These are phyloP conservation scores for Vairimorpha apis DNA, from an alignment of 371 early-diverging fungal genomes.

Conservation along the genomic window DNA sequence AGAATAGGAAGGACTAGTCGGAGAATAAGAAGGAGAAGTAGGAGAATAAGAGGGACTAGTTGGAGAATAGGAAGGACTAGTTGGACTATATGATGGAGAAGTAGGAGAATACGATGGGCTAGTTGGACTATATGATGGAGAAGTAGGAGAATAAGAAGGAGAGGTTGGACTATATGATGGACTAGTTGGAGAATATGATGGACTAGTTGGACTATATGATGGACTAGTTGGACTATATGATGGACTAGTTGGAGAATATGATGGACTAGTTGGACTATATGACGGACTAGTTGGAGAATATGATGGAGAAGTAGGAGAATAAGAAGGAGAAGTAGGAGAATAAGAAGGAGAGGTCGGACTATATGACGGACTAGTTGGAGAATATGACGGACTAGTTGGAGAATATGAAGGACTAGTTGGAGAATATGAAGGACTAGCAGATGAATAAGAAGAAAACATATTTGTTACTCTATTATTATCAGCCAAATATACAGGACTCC, in stretches of 20 bases:
- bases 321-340: conserved; percentile 48
- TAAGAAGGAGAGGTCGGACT: conserved; percentile 74
- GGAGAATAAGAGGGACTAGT: conserved; percentile 65
- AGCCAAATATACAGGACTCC: conserved; percentile 30
- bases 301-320: conserved; percentile 63
- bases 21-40: conserved; percentile 66
- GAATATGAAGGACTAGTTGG: conserved; percentile 48
- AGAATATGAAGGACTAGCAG: conserved; percentile 70
- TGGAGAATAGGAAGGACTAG: conserved; percentile 70
- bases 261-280: conserved; percentile 63
- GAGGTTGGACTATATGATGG: conserved; percentile 1
- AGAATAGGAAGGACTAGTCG: conserved; percentile 67
- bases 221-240: conserved; percentile 61
- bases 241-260: conserved; percentile 1
- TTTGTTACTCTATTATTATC: conserved; percentile 13
- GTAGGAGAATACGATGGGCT: conserved; percentile 63
- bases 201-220: conserved; percentile 69
- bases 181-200: conserved; percentile 65
- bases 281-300: conserved; percentile 65
- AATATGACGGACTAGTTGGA: conserved; percentile 64
- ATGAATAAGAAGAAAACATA: conserved; percentile 64
- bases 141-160: conserved; percentile 23
- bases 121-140: conserved; percentile 71
- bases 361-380: conserved; percentile 62
- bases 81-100: conserved; percentile 39